These are phyloP conservation scores for Agapanthus africanus DNA, from an alignment of 106 monocot genomes.

Conservation along the genomic window DNA sequence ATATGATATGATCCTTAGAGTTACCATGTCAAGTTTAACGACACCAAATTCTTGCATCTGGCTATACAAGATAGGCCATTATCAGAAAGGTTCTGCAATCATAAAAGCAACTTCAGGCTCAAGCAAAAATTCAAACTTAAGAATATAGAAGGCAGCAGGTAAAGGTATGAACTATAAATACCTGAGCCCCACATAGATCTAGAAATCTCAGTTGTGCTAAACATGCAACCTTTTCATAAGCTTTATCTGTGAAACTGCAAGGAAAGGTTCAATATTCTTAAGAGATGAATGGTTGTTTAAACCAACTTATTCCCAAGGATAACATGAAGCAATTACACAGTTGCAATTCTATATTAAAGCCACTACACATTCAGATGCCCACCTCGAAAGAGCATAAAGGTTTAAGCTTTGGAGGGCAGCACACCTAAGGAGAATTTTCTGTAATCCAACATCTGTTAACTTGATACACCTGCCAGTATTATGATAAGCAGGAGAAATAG, in stretches of 20 bases:
- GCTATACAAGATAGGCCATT: constrained; percentile 61
- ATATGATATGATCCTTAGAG: neutral
- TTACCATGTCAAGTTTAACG: constrained; percentile 91
- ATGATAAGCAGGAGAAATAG: no score
- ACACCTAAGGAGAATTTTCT: constrained; percentile 54
- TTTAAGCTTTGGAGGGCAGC: constrained; percentile 64
- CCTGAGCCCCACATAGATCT: constrained; percentile 94
- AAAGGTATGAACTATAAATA: constrained; percentile 45
- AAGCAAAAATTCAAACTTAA: neutral
- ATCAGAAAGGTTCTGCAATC: constrained; percentile 57
- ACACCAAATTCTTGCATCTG: constrained; percentile 53
- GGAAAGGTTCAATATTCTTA: constrained; percentile 6
- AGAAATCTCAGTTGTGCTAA: constrained; percentile 55
- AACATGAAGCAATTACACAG: neutral
- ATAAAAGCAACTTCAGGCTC: neutral
- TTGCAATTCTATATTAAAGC: neutral
- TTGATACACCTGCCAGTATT: constrained; percentile 62
- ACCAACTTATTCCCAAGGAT: neutral
- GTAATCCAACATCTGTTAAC: constrained; percentile 68
- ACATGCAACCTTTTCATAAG: constrained; percentile 53
- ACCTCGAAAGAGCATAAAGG: constrained; percentile 92
- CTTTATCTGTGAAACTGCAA: constrained; percentile 69
- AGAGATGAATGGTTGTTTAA: neutral
- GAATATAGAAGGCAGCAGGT: neutral
- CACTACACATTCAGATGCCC: constrained; percentile 1